A percentile compares a stretch with the other conserved stretches of the same genome.
Conservation (phyloP, 2,329 filamentous ascomycete genomes). For the Laburnicola sp. region DNA sequence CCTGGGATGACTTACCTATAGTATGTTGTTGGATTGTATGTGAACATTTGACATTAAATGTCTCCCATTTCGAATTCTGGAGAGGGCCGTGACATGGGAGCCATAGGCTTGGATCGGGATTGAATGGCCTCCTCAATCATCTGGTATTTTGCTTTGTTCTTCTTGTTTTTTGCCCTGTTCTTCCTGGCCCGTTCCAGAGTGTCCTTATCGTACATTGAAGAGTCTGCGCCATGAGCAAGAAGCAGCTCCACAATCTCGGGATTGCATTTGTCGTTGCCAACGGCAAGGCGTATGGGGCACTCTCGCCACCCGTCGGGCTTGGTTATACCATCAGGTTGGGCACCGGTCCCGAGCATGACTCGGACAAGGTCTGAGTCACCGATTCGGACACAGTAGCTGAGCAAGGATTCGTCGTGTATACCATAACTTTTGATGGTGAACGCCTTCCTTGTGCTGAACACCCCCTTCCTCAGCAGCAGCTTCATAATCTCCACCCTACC, state of each 20-base stretch:
- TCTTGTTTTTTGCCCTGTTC: no score
- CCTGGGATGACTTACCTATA: no score
- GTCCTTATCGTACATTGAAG: no score
- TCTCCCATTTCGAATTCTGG: no score
- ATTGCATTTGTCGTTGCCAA: not conserved
- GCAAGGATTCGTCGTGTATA: not conserved
- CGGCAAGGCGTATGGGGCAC: not conserved
- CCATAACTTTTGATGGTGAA: not conserved
- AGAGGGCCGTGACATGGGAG: no score
- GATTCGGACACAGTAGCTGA: not conserved
- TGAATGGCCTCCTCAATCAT: no score
- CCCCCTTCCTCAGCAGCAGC: not conserved
- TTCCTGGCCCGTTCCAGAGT: no score
- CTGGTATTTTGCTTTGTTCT: no score
- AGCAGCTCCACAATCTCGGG: not conserved
- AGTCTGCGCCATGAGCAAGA: not conserved
- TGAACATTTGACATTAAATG: no score
- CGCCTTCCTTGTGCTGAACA: not conserved
- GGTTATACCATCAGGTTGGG: not conserved
- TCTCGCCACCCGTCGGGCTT: no score
- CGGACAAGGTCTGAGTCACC: not conserved
- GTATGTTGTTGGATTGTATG: no score
- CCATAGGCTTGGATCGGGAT: no score
- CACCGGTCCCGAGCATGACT: not conserved
- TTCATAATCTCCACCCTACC: not conserved